Percentiles rank a stretch among this genome's conserved stretches.
Evolutionary conservation across 305 asterid species (phyloP).

Genomic region (Euphrasia arctica): DNA sequence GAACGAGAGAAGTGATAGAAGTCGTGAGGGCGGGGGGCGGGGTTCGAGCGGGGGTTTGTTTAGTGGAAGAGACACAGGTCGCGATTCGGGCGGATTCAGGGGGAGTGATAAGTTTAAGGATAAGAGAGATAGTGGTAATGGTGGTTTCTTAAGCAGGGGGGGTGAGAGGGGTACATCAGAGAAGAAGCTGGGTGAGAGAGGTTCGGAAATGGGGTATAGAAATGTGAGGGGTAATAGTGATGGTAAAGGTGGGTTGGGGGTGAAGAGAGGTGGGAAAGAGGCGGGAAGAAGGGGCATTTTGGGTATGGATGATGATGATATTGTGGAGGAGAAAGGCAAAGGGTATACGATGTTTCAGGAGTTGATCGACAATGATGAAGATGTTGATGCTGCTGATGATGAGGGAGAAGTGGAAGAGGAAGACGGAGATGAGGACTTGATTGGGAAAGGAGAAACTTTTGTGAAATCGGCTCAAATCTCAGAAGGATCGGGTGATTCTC

Average conservation of each 20-base stretch:
- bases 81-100: slow-evolving; percentile 30
- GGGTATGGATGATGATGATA: slow-evolving; percentile 36
- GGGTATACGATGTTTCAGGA: slow-evolving; percentile 43
- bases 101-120: slow-evolving; percentile 37
- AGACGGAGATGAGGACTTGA: slow-evolving; percentile 26
- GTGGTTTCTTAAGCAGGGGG: slow-evolving; percentile 33
- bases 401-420: slow-evolving; percentile 38
- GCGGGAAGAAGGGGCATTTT: slow-evolving; percentile 29
- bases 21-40: background rate
- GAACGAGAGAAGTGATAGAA: slow-evolving; percentile 19
- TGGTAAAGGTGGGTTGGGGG: slow-evolving; percentile 30
- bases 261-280: slow-evolving; percentile 29
- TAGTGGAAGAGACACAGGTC: slow-evolving; percentile 33
- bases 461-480: slow-evolving; percentile 37
- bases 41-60: slow-evolving; percentile 16
- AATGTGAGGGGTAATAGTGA: slow-evolving; percentile 37
- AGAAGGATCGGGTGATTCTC: slow-evolving; percentile 43
- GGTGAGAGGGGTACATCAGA: slow-evolving; percentile 27
- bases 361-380: slow-evolving; percentile 51
- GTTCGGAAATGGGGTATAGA: slow-evolving; percentile 23
- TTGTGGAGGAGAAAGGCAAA: slow-evolving; percentile 32
- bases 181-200: slow-evolving; percentile 31
- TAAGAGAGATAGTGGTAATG: slow-evolving; percentile 22
- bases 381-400: slow-evolving; percentile 42
- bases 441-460: slow-evolving; percentile 30